Evolutionary conservation across 2,329 filamentous ascomycete species (phyloP), one percentile per base, ranked within the genome.

Genomic region (Beauveria rudraprayagi): DNA sequence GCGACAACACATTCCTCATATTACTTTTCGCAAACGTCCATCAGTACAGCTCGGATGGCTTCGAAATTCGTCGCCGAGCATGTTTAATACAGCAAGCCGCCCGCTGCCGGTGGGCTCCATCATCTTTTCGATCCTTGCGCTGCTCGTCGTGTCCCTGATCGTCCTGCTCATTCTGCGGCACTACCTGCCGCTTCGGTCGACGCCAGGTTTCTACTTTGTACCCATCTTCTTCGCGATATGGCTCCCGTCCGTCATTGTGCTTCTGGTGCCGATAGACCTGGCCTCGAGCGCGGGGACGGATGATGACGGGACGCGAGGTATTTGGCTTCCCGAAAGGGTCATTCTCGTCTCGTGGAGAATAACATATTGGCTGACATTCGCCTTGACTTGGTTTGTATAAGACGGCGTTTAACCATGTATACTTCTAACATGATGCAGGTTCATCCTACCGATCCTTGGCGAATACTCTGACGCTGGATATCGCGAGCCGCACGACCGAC

Each of bases 171-270:
- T 97, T 64, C 80, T 97, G 62, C 89, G 94, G 69, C 87, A 91
- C 77, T 99, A 92, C 75, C 84, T 99, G 10, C 93, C 93, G 3
- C 81, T 99, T 40, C 91, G 94, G 67, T 86, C 88, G 7, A 97
- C 94, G 1, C 93, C 94, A 1, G 90, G 88, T 63, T 97, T 95
- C 75, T 86, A 97, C 56, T 82, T 92, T 56, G 83, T 97, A 1
- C 93, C 94, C 41, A 91, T 99, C 64, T 99, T 99, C 77, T 89
- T 99, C 66, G 91, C 93, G n/a, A 83, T 99, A 67, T 92, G 91
- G 70, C 84, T 99, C 6, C 95, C 94, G 11, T 91, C 91, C 52
- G 92, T 90, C 73, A 93, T 96, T 69, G 85, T 97, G 26, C 80
- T 99, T 26, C 84, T 99, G 24, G 92, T 99, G 7, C 94, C 94